Conservation (phyloP, 768 basidiomycete species). For the Leccinellum rugosiceps region DNA sequence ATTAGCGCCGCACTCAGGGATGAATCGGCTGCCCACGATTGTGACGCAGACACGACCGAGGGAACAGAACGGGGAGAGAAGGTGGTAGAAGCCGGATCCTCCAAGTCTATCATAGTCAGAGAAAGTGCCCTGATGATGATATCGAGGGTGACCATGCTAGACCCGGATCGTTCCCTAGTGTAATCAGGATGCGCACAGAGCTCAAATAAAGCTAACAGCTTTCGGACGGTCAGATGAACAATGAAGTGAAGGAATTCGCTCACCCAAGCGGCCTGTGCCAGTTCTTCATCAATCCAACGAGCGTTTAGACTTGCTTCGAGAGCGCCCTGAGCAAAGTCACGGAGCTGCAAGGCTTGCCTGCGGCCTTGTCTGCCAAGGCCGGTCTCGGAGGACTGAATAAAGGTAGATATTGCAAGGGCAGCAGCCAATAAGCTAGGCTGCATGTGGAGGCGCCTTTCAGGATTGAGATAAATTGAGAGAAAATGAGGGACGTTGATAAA, state of each 20-base stretch:
- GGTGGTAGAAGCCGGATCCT: constrained; percentile 48
- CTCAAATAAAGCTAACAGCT: constrained; percentile 74
- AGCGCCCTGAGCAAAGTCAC: constrained; percentile 66
- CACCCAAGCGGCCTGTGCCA: constrained; percentile 78
- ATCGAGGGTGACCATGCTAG: constrained; percentile 61
- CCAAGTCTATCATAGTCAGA: constrained; percentile 56
- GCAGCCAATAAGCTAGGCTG: constrained; percentile 68
- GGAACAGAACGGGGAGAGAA: constrained; percentile 54
- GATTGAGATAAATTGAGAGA: constrained; percentile 55
- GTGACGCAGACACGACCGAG: constrained; percentile 28
- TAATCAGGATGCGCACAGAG: constrained; percentile 66
- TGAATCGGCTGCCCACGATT: constrained; percentile 6
- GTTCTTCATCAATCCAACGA: constrained; percentile 68
- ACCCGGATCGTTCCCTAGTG: constrained; percentile 49
- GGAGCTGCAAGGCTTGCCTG: constrained; percentile 53
- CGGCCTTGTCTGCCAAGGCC: constrained; percentile 50
- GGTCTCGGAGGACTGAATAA: constrained; percentile 67
- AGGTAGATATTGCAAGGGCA: constrained; percentile 60
- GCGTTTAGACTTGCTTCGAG: constrained; percentile 70
- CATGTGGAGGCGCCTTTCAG: constrained; percentile 49
- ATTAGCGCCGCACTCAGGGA: background rate
- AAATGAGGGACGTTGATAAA: constrained; percentile 73
- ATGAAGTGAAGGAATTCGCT: constrained; percentile 15
- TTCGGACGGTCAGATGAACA: constrained; percentile 7
- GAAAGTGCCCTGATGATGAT: constrained; percentile 61